These are phyloP conservation scores for Crassisporium funariophilum DNA, from an alignment of 768 basidiomycete genomes.

Conservation along the genomic window DNA sequence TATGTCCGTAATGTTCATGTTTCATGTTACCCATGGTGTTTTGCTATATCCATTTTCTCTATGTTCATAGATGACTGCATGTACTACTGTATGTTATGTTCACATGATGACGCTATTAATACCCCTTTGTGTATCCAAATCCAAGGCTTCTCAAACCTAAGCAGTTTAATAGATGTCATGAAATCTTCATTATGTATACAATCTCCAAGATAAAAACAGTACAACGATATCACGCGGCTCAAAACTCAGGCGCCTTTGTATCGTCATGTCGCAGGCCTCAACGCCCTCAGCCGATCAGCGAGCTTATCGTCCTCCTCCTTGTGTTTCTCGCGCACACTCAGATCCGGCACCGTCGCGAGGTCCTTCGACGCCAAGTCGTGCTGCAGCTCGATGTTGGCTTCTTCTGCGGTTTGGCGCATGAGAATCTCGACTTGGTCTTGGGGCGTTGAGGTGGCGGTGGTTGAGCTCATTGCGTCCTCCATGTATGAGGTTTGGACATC, in stretches of 20 bases:
- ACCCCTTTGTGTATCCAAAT: no score
- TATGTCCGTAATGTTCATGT: background rate
- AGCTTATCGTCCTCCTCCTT: slow-evolving; percentile 81
- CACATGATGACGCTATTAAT: background rate
- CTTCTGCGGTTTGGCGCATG: slow-evolving; percentile 93
- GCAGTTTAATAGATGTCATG: background rate
- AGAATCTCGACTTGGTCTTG: slow-evolving; percentile 96
- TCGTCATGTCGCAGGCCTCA: slow-evolving; percentile 71
- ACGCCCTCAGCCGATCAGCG: slow-evolving; percentile 84
- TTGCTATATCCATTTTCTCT: background rate
- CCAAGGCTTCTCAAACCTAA: no score
- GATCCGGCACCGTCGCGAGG: slow-evolving; percentile 58
- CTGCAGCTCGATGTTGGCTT: slow-evolving; percentile 92
- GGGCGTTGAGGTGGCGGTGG: slow-evolving; percentile 90
- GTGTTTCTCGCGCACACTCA: slow-evolving; percentile 48
- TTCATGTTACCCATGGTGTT: no score
- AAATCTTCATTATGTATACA: slow-evolving; percentile 8
- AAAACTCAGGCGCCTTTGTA: background rate
- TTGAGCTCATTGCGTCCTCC: slow-evolving; percentile 94
- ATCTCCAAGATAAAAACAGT: slow-evolving; percentile 2
- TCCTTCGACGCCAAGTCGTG: slow-evolving; percentile 82
- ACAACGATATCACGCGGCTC: background rate
- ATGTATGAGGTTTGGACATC: slow-evolving; percentile 98
- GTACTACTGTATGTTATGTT: background rate
- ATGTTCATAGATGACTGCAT: background rate